Base-by-base conservation (phyloP, 1,139 yeast species). In the Blastobotrys illinoisensis region DNA sequence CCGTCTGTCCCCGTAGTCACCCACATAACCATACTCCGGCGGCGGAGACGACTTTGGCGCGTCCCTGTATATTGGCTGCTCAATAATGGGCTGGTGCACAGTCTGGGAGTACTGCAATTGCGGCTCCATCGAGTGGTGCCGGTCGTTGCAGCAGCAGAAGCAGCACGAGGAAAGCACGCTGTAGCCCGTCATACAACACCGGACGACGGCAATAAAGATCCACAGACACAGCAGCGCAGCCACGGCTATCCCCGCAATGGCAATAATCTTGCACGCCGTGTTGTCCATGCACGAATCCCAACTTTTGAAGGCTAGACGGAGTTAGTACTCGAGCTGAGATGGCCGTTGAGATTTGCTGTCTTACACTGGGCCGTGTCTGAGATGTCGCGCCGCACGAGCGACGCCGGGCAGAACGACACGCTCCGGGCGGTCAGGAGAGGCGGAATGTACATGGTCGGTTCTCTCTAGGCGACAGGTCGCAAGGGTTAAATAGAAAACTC, bases 281-380 rank as follows among this genome's bases (percentile, higher is more conserved):
- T 86, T 85, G 64, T 79, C 83, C 95, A 86, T 86, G 71, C 96
- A 88, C 2, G 87, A 80, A 65, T 85, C 81, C 95, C 95, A 88
- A 48, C 71, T 65, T 63, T 74, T 80, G 73, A 86, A 85, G 1
- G 88, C 65, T 51, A 32, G 16, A 21, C 16, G 7, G 20, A n/a
- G 47, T 47, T 47, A 20, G 18, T 9, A 4, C 16, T 21, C n/a
- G 3, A 11, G 18, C 43, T n/a, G n/a, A 32, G 43, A 32, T 32
- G 16, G 14, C 24, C 40, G 40, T 32, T n/a, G 14, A 23, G 9
- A 23, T 44, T 18, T 11, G 7, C 6, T 44, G 24, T 44, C 24
- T 26, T 47, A 47, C 49, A 50, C 14, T 56, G 36, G 9, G 59
- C 61, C 2, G 58, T 54, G 36, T 50, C 50, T 16, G 48, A 19